A percentile compares a stretch with the other conserved stretches of the same genome.
These are phyloP conservation scores for Fomitopsis palustris DNA, from an alignment of 1,284 basidiomycete genomes.

Conservation along the genomic window DNA sequence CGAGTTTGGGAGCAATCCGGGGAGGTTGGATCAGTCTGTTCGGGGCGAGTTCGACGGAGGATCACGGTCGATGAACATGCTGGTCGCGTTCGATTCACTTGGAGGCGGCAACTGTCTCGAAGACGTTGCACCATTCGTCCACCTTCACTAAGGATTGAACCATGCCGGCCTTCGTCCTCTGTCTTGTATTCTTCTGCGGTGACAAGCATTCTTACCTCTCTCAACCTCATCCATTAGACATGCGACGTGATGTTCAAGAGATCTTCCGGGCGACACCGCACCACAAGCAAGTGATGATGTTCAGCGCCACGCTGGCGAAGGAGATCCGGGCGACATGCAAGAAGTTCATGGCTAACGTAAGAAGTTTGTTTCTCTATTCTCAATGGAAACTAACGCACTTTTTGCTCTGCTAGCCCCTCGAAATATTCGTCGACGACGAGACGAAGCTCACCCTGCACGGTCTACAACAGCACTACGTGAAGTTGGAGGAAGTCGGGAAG, in stretches of 20 bases:
- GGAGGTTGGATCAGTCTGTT: conserved; percentile 16
- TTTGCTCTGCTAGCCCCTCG: conserved; percentile 71
- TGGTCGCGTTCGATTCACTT: conserved; percentile 12
- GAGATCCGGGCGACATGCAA: conserved; percentile 98
- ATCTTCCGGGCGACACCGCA: conserved; percentile 99
- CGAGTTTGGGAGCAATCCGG: conserved; percentile 23
- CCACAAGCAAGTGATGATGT: conserved; percentile 99
- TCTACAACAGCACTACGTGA: conserved; percentile 98
- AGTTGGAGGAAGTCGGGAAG: conserved; percentile 92
- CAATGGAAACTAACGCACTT: too few relatives aligned
- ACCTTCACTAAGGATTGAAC: conserved; percentile 13
- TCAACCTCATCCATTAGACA: conserved; percentile 80
- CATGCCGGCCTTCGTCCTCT: conserved; percentile 12
- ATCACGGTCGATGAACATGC: conserved; percentile 10
- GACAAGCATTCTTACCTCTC: conserved; percentile 51
- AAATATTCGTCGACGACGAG: conserved; percentile 99
- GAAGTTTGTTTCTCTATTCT: conserved; percentile 32
- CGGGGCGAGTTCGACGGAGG: conserved; percentile 14
- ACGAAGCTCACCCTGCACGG: conserved; percentile 98
- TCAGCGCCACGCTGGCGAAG: conserved; percentile 97
- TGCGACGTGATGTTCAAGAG: conserved; percentile 99
- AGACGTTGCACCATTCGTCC: conserved; percentile 9
- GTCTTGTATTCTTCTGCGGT: conserved; percentile 30
- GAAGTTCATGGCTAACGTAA: conserved; percentile 99
- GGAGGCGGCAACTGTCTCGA: conserved; percentile 5